phyloP scores from a whole-genome alignment of 805 yeast genomes.

The Sungouiella thailandica region DNA sequence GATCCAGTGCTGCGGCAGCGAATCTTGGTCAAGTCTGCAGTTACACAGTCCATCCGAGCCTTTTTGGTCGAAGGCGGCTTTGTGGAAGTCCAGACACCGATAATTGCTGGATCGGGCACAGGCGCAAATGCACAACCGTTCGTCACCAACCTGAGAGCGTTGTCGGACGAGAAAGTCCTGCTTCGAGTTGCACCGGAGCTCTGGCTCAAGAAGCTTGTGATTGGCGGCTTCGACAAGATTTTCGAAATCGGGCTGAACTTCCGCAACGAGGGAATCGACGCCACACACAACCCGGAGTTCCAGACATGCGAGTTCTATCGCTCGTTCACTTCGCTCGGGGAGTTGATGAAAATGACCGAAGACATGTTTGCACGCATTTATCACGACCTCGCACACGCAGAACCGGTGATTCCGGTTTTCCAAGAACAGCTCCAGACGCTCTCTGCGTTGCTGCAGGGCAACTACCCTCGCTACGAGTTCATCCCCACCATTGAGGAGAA shows the following conservation, averaged over 20 bases:
- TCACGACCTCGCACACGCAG: constrained; percentile 17
- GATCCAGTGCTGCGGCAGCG: constrained; percentile 46
- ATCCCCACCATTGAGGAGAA: constrained; percentile 54
- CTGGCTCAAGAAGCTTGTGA: constrained; percentile 81
- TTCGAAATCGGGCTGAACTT: constrained; percentile 84
- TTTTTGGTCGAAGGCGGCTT: constrained; percentile 56
- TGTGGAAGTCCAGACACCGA: constrained; percentile 86
- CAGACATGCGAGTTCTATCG: constrained; percentile 87
- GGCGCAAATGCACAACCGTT: constrained; percentile 97
- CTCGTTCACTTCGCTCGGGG: constrained; percentile 59
- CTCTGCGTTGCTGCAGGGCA: constrained; percentile 4
- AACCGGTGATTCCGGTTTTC: constrained; percentile 12
- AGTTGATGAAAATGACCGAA: constrained; percentile 63
- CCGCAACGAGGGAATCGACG: constrained; percentile 90
- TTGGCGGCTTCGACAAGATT: constrained; percentile 81
- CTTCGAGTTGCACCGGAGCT: constrained; percentile 92
- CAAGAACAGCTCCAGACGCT: constrained; percentile 13
- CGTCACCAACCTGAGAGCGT: constrained; percentile 42
- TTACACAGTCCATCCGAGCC: constrained; percentile 50
- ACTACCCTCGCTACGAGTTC: constrained; percentile 50
- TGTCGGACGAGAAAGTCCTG: constrained; percentile 40
- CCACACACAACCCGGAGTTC: constrained; percentile 93
- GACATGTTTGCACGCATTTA: constrained; percentile 44
- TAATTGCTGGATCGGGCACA: constrained; percentile 64
- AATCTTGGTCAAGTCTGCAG: constrained; percentile 47